These are phyloP conservation scores for Pleochaeta shiraiana DNA, from an alignment of 2,329 filamentous ascomycete genomes.

Conservation along the genomic window DNA sequence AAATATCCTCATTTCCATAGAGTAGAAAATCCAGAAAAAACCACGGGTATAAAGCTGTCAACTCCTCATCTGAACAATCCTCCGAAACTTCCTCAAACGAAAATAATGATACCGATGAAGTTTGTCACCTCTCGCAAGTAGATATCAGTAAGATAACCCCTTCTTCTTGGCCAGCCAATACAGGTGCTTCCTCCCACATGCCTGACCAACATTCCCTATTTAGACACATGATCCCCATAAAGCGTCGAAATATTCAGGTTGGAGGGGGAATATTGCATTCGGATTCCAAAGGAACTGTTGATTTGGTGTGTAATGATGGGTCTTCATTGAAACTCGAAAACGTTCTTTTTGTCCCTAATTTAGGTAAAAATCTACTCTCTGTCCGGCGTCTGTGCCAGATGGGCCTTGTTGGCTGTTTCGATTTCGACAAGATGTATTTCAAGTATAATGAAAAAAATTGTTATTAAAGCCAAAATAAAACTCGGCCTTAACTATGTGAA, in stretches of 20 bases:
- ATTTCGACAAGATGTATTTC: not conserved
- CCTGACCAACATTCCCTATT: not conserved
- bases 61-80: not conserved
- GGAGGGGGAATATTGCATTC: not conserved
- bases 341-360: not conserved
- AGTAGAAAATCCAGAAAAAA: not conserved
- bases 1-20: not conserved
- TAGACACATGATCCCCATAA: not conserved
- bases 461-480: not conserved
- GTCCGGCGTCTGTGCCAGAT: not conserved
- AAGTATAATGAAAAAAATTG: not conserved
- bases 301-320: not conserved
- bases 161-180: not conserved
- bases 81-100: not conserved
- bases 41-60: not conserved
- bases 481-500: not conserved
- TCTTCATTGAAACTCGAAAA: not conserved
- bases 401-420: not conserved
- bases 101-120: not conserved
- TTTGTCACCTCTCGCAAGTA: not conserved
- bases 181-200: not conserved
- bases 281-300: not conserved
- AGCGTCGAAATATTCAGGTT: not conserved
- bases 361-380: conserved; percentile 1
- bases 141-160: not conserved